phyloP scores from a whole-genome alignment of 2,329 filamentous ascomycete genomes.

The Neofusicoccum sp. region DNA sequence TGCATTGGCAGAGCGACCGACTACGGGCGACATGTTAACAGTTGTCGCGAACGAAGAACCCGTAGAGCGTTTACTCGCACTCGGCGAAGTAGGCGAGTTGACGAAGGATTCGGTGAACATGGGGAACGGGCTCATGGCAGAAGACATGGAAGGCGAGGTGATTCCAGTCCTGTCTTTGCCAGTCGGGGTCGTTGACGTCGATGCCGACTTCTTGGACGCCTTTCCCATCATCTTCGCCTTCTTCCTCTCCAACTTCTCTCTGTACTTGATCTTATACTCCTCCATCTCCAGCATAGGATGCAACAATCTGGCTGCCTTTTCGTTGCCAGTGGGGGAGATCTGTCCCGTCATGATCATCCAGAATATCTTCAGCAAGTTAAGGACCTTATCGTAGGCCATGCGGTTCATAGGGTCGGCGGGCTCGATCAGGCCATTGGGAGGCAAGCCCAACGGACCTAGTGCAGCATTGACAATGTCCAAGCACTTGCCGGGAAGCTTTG shows the following conservation, averaged over 20 bases:
- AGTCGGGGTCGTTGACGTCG: not conserved
- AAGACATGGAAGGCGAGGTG: not conserved
- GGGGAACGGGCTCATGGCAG: not conserved
- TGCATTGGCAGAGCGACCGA: not conserved
- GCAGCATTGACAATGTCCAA: not conserved
- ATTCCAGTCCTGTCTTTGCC: not conserved
- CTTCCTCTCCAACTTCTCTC: not conserved
- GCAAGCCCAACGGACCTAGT: not conserved
- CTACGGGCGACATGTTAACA: not conserved
- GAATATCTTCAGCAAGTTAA: not conserved
- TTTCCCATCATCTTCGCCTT: not conserved
- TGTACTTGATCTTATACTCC: not conserved
- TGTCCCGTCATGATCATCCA: conserved; percentile 17
- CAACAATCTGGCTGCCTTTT: not conserved
- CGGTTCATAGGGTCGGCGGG: not conserved
- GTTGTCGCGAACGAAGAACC: not conserved
- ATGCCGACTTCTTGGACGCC: not conserved
- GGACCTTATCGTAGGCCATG: not conserved
- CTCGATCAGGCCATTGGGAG: not conserved
- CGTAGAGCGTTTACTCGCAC: not conserved
- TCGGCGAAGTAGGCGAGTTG: not conserved
- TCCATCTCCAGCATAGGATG: not conserved
- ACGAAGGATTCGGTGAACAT: not conserved
- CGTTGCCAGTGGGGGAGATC: not conserved
- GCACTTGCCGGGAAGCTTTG: not conserved